Conservation (phyloP, 768 basidiomycete genomes). For the Boletus insuetus region DNA sequence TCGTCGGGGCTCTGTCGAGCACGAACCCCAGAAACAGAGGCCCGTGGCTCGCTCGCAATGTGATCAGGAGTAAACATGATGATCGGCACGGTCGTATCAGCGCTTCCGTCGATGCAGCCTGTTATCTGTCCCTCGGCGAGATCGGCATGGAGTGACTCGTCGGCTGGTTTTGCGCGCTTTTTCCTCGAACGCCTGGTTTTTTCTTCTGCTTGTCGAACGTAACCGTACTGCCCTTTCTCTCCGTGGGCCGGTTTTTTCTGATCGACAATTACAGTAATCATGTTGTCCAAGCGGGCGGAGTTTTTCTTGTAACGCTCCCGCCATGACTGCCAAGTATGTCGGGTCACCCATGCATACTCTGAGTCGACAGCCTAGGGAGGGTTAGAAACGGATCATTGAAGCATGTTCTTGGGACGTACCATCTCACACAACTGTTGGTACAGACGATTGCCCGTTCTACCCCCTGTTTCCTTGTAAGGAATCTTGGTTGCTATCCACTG, state of each 20-base stretch:
- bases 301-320: slow-evolving; percentile 88
- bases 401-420: slow-evolving; percentile 37
- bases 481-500: slow-evolving; percentile 82
- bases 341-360: slow-evolving; percentile 74
- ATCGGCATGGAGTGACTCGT: slow-evolving; percentile 23
- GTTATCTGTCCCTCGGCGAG: slow-evolving; percentile 18
- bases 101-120: slow-evolving; percentile 8
- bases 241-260: slow-evolving; percentile 66
- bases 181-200: slow-evolving; percentile 58
- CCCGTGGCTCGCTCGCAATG: slow-evolving; percentile 25
- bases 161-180: slow-evolving; percentile 39
- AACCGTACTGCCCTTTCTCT: slow-evolving; percentile 81
- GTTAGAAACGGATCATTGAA: not conserved
- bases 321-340: slow-evolving; percentile 91
- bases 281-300: slow-evolving; percentile 57
- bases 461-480: slow-evolving; percentile 79
- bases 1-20: slow-evolving; percentile 49
- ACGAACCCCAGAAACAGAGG: slow-evolving; percentile 20
- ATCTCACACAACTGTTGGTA: slow-evolving; percentile 80
- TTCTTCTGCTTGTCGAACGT: slow-evolving; percentile 72
- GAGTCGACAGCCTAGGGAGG: slow-evolving; percentile 54
- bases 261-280: slow-evolving; percentile 65
- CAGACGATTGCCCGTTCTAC: slow-evolving; percentile 76
- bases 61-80: slow-evolving; percentile 27
- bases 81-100: slow-evolving; percentile 17